Conservation (phyloP, 176 grass and related monocot species). For the Juncus inflexus region DNA sequence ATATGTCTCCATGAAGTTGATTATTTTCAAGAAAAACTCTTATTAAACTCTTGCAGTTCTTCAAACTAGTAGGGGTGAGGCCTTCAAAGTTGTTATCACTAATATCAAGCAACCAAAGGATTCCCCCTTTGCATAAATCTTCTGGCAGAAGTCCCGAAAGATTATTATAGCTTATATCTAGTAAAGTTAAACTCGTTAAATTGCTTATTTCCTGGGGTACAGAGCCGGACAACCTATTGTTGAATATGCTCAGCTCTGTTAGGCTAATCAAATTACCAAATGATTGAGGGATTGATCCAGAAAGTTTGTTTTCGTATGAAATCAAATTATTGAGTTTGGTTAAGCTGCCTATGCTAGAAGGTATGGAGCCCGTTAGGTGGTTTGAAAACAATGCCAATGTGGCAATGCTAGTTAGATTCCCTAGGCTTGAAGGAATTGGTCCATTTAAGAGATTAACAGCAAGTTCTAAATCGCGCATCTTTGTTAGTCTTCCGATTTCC, state of each 20-base stretch:
- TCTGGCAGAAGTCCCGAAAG: conserved; percentile 8
- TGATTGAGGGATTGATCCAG: not conserved
- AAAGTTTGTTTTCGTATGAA: not conserved
- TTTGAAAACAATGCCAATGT: not conserved
- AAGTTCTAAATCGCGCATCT: conserved; percentile 15
- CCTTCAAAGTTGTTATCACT: conserved; percentile 33
- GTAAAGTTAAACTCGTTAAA: conserved; percentile 6
- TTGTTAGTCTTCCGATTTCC: conserved; percentile 23
- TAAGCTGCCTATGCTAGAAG: conserved; percentile 31
- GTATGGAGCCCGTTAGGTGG: conserved; percentile 28
- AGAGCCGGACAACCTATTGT: not conserved
- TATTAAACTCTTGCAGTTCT: conserved; percentile 18
- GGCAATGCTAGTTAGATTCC: not conserved
- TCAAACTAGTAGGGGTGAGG: conserved; percentile 30
- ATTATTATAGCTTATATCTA: conserved; percentile 10
- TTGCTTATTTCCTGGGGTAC: conserved; percentile 19
- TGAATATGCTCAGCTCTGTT: not conserved
- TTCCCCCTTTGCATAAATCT: not conserved
- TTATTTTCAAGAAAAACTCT: conserved; percentile 33
- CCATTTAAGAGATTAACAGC: conserved; percentile 18
- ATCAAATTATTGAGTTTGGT: not conserved
- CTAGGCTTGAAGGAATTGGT: not conserved
- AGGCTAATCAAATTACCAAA: not conserved
- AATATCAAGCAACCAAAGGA: conserved; percentile 20
- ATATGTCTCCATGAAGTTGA: conserved; percentile 25